Conservation (phyloP, 164 flowering plant species). For the Kingdonia uniflora region DNA sequence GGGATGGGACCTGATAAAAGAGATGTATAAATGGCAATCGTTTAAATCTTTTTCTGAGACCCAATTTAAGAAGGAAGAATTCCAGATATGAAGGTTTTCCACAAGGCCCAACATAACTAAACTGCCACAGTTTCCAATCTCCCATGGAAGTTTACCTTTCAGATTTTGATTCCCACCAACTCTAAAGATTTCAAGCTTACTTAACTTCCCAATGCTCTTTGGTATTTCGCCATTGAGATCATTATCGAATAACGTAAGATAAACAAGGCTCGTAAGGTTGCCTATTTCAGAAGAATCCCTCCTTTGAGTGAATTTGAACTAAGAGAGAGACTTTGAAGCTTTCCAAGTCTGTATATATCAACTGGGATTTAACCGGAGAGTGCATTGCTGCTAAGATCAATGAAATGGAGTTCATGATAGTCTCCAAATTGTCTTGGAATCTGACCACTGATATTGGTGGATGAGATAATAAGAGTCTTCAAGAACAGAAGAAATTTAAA, state of each 20-base stretch:
- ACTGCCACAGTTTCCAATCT: conserved; percentile 76
- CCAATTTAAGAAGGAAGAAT: conserved; percentile 68
- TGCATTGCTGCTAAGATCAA: conserved; percentile 68
- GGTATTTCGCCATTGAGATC: conserved; percentile 69
- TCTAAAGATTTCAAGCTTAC: conserved; percentile 41
- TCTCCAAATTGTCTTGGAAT: conserved; percentile 68
- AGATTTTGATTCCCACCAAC: conserved; percentile 88
- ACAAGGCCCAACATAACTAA: conserved; percentile 71
- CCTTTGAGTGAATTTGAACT: conserved; percentile 66
- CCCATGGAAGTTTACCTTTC: conserved; percentile 68
- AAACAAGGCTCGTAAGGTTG: conserved; percentile 43
- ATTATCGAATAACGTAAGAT: conserved; percentile 60
- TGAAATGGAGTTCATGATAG: conserved; percentile 25
- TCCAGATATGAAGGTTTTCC: conserved; percentile 78
- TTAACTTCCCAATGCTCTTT: conserved; percentile 65
- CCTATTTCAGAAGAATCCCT: conserved; percentile 48
- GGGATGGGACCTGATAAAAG: conserved; percentile 73
- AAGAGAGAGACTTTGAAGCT: conserved; percentile 44
- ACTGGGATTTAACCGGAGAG: conserved; percentile 65
- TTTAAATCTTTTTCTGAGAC: conserved; percentile 49
- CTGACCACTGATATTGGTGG: conserved; percentile 65
- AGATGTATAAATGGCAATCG: conserved; percentile 73
- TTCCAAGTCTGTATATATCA: conserved; percentile 50
- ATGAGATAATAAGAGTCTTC: conserved; percentile 44
- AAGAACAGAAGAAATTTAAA: conserved; percentile 48